Percentiles rank a stretch among this genome's conserved stretches.
These are phyloP conservation scores for Geotrichum restrictum DNA, from an alignment of 1,139 yeast genomes.

Conservation along the genomic window DNA sequence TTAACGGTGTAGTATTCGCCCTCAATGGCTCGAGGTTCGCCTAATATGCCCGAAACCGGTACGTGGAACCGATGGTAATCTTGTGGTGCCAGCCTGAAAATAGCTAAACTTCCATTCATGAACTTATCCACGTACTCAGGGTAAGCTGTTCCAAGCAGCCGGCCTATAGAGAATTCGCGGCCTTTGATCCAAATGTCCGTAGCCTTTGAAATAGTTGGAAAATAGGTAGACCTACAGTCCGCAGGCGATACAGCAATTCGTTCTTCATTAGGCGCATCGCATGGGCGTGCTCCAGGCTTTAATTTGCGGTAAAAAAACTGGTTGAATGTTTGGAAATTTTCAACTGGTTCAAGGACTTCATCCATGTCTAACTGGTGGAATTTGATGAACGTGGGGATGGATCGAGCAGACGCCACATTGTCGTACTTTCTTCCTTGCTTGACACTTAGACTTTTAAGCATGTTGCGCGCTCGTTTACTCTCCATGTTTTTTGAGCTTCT, in stretches of 20 bases:
- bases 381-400: conserved; percentile 72
- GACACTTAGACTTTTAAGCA: conserved; percentile 62
- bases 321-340: conserved; percentile 66
- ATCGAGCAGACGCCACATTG: conserved; percentile 56
- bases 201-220: conserved; percentile 56
- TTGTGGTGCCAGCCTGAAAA: conserved; percentile 91
- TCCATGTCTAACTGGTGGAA: conserved; percentile 73
- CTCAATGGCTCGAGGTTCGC: conserved; percentile 61
- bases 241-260: conserved; percentile 72
- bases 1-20: conserved; percentile 96
- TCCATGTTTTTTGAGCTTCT: conserved; percentile 47
- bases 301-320: conserved; percentile 82
- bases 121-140: conserved; percentile 48
- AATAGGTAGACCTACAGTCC: conserved; percentile 80
- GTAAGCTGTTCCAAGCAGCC: conserved; percentile 59
- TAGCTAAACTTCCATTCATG: conserved; percentile 61
- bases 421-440: conserved; percentile 87
- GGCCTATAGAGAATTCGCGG: conserved; percentile 61
- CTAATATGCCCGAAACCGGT: conserved; percentile 74
- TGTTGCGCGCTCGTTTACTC: conserved; percentile 54
- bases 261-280: conserved; percentile 54
- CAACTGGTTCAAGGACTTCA: conserved; percentile 56
- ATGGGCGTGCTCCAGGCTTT: conserved; percentile 63
- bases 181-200: conserved; percentile 90
- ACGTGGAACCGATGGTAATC: conserved; percentile 93